Evolutionary conservation across 2,329 filamentous ascomycete genomes (phyloP), one percentile per base, ranked within the genome.

Genomic region (Laburnicola sp.): DNA sequence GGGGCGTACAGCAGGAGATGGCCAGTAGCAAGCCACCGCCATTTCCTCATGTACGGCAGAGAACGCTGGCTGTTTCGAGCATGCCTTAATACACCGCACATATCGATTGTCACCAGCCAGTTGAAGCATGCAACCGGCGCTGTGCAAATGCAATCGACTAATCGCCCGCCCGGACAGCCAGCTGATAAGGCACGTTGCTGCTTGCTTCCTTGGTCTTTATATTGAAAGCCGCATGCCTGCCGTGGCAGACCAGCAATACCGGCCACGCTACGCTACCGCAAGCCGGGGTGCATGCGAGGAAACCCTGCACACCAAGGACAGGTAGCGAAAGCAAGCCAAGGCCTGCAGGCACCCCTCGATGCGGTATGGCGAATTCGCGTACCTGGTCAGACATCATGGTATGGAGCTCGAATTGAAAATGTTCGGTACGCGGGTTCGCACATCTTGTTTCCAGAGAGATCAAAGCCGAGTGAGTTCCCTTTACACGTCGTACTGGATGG

Each of bases 141-240:
- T 57, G 56, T 45, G 43, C 43, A 66, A 55, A 65, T 65, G 60
- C 46, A 52, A 63, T 66, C 48, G 59, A 61, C 63, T 66, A 68
- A 65, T 54, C 46, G 52, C 45, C 48, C 32, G 36, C 35, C 36
- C 40, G 36, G 27, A 11, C 31, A 44, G 53, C 59, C 48, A 52
- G 59, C 63, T 61, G 65, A 70, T 68, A 69, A 69, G 62, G 59
- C 55, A 63, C 56, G 52, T 57, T 57, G 54, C 41, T 51, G 9
- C 22, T 31, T 16, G 16, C 16, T 16, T 16, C 34, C 27, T 27
- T 26, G 41, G 58, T 52, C 45, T 61, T 60, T 64, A 63, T 64
- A 63, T 66, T 65, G 62, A 60, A 62, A 51, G 44, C 54, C 57
- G 34, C 54, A 50, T 54, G 51, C 56, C 52, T 51, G 53, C 51